Conservation (phyloP, 306 rosid species). For the Amphicarpaea edgeworthii region DNA sequence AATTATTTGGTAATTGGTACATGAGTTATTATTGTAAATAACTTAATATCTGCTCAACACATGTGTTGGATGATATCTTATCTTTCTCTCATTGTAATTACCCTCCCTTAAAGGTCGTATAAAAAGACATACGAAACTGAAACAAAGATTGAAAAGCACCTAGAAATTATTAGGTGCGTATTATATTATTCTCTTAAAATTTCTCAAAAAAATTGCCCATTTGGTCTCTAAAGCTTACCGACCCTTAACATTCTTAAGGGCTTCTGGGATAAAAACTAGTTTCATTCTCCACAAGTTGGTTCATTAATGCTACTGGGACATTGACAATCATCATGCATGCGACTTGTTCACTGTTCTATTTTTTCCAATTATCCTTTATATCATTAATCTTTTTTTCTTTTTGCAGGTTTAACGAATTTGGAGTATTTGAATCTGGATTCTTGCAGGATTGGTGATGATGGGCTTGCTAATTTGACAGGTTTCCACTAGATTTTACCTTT, state of each 20-base stretch:
- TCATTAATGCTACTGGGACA: conserved; percentile 1
- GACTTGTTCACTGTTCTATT: conserved; percentile 28
- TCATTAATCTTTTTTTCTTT: conserved; percentile 24
- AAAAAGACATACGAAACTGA: not conserved
- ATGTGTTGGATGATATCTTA: not conserved
- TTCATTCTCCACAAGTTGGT: conserved; percentile 24
- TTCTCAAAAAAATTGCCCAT: not conserved
- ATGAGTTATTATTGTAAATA: not conserved
- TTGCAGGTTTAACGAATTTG: conserved; percentile 71
- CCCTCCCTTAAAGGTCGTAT: conserved; percentile 16
- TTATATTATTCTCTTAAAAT: not conserved
- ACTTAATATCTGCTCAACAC: not conserved
- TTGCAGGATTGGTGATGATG: conserved; percentile 78
- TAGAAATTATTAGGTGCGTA: conserved; percentile 9
- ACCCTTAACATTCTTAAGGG: not conserved
- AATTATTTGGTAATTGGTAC: not conserved
- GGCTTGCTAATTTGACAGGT: conserved; percentile 88
- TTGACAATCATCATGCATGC: conserved; percentile 16
- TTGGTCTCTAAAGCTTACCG: not conserved
- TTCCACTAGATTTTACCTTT: conserved; percentile 19
- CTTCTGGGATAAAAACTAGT: conserved; percentile 8
- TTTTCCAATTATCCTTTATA: conserved; percentile 23
- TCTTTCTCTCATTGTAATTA: not conserved
- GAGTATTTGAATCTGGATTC: conserved; percentile 97
- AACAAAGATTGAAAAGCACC: not conserved